Conservation (phyloP, 495 filamentous ascomycete genomes). For the Podospora anserina region DNA sequence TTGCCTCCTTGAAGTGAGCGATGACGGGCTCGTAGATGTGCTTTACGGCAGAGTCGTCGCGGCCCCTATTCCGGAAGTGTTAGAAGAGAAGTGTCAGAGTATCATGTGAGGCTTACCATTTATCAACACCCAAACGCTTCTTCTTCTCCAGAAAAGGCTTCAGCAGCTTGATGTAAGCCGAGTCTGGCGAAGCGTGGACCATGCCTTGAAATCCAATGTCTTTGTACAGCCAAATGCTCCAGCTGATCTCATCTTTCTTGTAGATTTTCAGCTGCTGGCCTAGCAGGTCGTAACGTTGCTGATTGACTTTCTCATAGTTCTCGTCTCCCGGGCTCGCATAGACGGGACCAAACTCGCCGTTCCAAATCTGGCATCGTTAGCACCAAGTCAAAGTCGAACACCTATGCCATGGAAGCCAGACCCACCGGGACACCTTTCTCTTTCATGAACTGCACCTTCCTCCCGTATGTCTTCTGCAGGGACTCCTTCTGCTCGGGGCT, state of each 20-base stretch:
- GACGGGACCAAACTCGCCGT: slow-evolving; percentile 65
- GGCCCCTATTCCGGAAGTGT: slow-evolving; percentile 37
- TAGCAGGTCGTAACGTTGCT: slow-evolving; percentile 52
- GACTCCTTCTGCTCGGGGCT: slow-evolving; percentile 49
- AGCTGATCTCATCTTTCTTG: slow-evolving; percentile 52
- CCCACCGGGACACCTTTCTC: slow-evolving; percentile 47
- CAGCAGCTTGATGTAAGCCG: slow-evolving; percentile 50
- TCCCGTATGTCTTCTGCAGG: slow-evolving; percentile 47
- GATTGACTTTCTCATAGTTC: slow-evolving; percentile 46
- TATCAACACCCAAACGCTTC: slow-evolving; percentile 48
- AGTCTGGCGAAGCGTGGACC: slow-evolving; percentile 49
- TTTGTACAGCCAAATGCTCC: slow-evolving; percentile 66
- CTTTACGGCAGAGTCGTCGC: slow-evolving; percentile 31
- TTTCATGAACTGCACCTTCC: slow-evolving; percentile 60
- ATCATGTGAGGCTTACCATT: slow-evolving; percentile 25
- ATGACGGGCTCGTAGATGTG: slow-evolving; percentile 35
- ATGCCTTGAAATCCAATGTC: slow-evolving; percentile 65
- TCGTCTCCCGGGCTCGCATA: slow-evolving; percentile 47
- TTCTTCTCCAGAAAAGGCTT: slow-evolving; percentile 57
- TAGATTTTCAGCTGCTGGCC: slow-evolving; percentile 58
- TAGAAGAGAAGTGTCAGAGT: not conserved
- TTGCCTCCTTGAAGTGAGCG: slow-evolving; percentile 21
- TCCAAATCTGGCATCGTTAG: slow-evolving; percentile 43
- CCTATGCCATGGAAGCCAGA: not conserved
- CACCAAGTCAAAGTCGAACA: not conserved